Evolutionary conservation across 2,329 filamentous ascomycete species (phyloP).

Genomic region (Mycosphaerelloides madeirae): DNA sequence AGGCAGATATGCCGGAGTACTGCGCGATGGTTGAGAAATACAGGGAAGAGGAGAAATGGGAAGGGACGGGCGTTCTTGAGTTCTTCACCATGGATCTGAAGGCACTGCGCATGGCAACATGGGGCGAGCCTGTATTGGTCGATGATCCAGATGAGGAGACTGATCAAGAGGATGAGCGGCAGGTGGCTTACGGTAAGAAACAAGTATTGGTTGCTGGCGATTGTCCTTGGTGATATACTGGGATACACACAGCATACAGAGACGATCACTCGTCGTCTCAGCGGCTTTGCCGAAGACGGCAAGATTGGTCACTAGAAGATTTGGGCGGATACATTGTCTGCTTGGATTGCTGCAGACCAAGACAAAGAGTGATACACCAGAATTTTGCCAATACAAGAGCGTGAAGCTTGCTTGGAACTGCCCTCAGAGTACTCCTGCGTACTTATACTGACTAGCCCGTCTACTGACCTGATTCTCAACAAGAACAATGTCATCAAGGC

Average conservation of each 20-base stretch:
- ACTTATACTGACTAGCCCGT: too few species aligned
- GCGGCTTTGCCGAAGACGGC: conserved; percentile 30
- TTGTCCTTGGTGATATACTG: conserved; percentile 1
- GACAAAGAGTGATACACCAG: neutral
- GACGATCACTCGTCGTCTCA: conserved; percentile 31
- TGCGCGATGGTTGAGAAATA: neutral
- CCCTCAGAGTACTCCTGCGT: too few species aligned
- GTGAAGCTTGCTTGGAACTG: too few species aligned
- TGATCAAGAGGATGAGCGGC: neutral
- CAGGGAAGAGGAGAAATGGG: neutral
- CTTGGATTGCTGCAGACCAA: conserved; percentile 29
- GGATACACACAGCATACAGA: conserved; percentile 31
- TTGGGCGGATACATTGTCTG: conserved; percentile 35
- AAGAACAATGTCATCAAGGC: too few species aligned
- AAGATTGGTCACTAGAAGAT: conserved; percentile 34
- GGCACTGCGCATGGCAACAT: neutral
- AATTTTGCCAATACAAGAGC: too few species aligned
- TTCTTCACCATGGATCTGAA: neutral
- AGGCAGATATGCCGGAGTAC: too few species aligned
- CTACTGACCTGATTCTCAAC: too few species aligned
- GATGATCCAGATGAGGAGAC: neutral
- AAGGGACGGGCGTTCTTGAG: conserved; percentile 4
- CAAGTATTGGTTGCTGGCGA: neutral
- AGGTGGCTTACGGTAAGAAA: neutral
- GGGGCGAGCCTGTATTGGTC: neutral